Percentiles rank a stretch among this genome's conserved stretches.
Conservation (phyloP, 1,284 basidiomycete genomes). For the Moesziomyces antarcticus region DNA sequence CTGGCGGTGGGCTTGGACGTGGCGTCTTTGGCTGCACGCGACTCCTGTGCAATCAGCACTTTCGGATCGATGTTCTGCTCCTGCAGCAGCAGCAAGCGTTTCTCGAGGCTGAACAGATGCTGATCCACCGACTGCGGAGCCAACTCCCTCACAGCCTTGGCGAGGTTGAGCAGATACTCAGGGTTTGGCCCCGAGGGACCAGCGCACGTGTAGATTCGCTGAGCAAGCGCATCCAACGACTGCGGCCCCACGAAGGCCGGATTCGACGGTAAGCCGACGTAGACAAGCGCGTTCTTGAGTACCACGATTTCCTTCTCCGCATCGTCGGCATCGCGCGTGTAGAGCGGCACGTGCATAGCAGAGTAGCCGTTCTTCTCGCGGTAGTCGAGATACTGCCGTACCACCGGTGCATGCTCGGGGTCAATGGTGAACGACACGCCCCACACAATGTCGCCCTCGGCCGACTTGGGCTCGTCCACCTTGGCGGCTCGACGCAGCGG, state of each 20-base stretch:
- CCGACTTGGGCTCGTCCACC: constrained; percentile 71
- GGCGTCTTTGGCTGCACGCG: background rate
- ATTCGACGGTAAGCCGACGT: constrained; percentile 81
- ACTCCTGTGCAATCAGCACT: constrained; percentile 26
- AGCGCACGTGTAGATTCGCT: constrained; percentile 77
- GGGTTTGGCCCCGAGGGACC: constrained; percentile 85
- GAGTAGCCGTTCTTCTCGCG: constrained; percentile 77
- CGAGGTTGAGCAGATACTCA: constrained; percentile 83
- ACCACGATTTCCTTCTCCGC: constrained; percentile 73
- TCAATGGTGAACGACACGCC: constrained; percentile 87
- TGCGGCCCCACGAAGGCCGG: constrained; percentile 86
- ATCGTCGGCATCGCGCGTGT: constrained; percentile 68
- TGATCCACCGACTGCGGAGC: constrained; percentile 80
- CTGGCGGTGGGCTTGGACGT: background rate
- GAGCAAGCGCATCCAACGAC: constrained; percentile 76
- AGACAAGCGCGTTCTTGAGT: constrained; percentile 74
- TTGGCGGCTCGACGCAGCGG: constrained; percentile 66
- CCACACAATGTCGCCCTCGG: constrained; percentile 75
- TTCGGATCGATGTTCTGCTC: constrained; percentile 28
- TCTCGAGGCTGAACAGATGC: constrained; percentile 81
- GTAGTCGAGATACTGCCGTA: constrained; percentile 83
- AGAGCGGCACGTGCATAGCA: constrained; percentile 51
- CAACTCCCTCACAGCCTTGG: constrained; percentile 76
- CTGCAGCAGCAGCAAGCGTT: constrained; percentile 47
- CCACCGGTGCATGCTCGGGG: constrained; percentile 77